These are phyloP conservation scores for Simplicillium sp. DNA, from an alignment of 2,329 filamentous ascomycete species.

Conservation along the genomic window DNA sequence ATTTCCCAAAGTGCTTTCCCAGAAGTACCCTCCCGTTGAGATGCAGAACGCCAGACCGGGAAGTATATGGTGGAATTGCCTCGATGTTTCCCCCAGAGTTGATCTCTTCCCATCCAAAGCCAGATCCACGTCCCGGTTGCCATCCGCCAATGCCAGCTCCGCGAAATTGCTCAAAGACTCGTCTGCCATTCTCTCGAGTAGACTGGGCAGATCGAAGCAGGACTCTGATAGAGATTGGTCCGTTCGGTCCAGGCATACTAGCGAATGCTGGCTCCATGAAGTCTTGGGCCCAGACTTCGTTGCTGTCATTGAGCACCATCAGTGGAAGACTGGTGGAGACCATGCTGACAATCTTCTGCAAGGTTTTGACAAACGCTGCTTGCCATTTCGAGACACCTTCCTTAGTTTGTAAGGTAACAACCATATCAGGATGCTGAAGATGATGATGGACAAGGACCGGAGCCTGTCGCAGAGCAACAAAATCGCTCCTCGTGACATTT, in stretches of 20 bases:
- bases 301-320: constrained; percentile 1
- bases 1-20: constrained; percentile 7
- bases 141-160: constrained; percentile 17
- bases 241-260: constrained; percentile 21
- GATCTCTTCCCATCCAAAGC: constrained; percentile 9
- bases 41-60: neutral
- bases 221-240: constrained; percentile 16
- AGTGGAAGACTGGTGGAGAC: neutral
- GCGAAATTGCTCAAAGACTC: too few relatives aligned
- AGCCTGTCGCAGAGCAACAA: constrained; percentile 3
- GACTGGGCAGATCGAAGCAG: constrained; percentile 18
- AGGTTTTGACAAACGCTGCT: too few relatives aligned
- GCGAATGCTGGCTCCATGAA: constrained; percentile 22
- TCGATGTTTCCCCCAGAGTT: constrained; percentile 18
- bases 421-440: constrained; percentile 1
- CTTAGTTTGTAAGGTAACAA: neutral
- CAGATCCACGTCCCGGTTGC: constrained; percentile 10
- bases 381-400: too few relatives aligned
- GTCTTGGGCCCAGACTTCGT: constrained; percentile 24
- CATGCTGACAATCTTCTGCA: too few relatives aligned
- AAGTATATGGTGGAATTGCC: constrained; percentile 18
- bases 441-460: constrained; percentile 6
- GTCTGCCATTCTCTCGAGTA: constrained; percentile 12
- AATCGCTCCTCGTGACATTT: neutral
- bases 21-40: constrained; percentile 2